Conservation (phyloP, 73 alveolate species). For the Paramecium sexaurelia region DNA sequence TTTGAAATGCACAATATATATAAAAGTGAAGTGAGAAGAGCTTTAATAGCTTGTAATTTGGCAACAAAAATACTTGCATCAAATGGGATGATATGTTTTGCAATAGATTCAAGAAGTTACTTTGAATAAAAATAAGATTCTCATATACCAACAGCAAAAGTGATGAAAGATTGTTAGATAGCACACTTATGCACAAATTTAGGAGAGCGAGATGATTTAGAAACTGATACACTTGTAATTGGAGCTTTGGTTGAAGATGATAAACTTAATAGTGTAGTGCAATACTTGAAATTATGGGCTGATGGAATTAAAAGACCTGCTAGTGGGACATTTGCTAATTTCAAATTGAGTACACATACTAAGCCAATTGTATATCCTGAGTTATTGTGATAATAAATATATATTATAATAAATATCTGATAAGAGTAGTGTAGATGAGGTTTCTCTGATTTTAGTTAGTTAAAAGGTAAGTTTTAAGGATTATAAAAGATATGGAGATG, state of each 20-base stretch:
- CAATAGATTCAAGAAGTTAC: conserved; percentile 1
- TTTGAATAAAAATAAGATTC: not conserved
- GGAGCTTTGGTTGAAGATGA: not conserved
- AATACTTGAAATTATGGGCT: conserved; percentile 34
- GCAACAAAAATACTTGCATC: conserved; percentile 42
- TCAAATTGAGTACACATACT: not conserved
- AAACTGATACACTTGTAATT: conserved; percentile 1
- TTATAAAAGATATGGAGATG: too few relatives aligned
- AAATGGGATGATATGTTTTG: conserved; percentile 28
- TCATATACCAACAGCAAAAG: not conserved
- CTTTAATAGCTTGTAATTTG: conserved; percentile 24
- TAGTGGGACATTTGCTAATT: conserved; percentile 55
- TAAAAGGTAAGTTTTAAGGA: too few relatives aligned
- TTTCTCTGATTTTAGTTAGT: too few relatives aligned
- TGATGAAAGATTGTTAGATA: conserved; percentile 22
- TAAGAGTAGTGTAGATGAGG: not conserved
- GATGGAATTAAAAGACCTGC: conserved; percentile 58
- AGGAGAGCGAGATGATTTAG: conserved; percentile 56
- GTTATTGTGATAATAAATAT: conserved; percentile 10
- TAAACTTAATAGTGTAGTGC: not conserved
- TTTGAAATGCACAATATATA: not conserved
- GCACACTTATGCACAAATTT: conserved; percentile 8
- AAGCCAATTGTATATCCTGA: conserved; percentile 28
- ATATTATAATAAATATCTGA: not conserved
- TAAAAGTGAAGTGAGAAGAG: not conserved